These are phyloP conservation scores for Amborella trichopoda DNA, from an alignment of 164 flowering plant genomes.

Conservation along the genomic window DNA sequence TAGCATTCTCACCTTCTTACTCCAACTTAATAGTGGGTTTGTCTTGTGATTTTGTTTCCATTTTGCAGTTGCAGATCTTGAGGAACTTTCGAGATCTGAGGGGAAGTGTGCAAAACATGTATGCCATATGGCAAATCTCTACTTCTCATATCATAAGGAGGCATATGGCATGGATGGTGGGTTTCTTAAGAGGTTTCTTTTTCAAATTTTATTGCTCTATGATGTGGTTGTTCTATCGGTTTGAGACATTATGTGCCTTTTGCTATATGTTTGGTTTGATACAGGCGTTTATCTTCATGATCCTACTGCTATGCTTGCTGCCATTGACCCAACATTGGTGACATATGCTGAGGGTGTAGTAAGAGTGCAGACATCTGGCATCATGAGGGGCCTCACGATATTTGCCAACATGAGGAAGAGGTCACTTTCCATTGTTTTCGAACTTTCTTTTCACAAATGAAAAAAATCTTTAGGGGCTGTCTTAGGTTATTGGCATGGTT, in stretches of 20 bases:
- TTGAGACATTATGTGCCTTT: too few relatives aligned
- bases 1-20: too few relatives aligned
- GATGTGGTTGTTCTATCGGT: too few relatives aligned
- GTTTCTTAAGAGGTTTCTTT: slow-evolving; percentile 6
- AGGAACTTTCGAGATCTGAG: slow-evolving; percentile 41
- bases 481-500: not conserved
- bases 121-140: slow-evolving; percentile 59
- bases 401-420: slow-evolving; percentile 69
- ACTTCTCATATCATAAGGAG: slow-evolving; percentile 64
- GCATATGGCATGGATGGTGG: slow-evolving; percentile 61
- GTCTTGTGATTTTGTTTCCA: too few relatives aligned
- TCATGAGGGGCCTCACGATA: slow-evolving; percentile 74
- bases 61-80: slow-evolving; percentile 58
- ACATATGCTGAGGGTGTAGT: slow-evolving; percentile 79
- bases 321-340: slow-evolving; percentile 63
- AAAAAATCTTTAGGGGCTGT: not conserved
- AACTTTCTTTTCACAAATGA: not conserved
- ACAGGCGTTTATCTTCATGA: slow-evolving; percentile 98
- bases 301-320: slow-evolving; percentile 79
- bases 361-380: slow-evolving; percentile 86
- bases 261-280: slow-evolving; percentile 3
- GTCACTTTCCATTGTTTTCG: slow-evolving; percentile 14
- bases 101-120: slow-evolving; percentile 75
- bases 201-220: too few relatives aligned
- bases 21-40: too few relatives aligned